A percentile compares a stretch with the other conserved stretches of the same genome.
Conservation (phyloP, 257 asterid species). For the Penstemon davidsonii region DNA sequence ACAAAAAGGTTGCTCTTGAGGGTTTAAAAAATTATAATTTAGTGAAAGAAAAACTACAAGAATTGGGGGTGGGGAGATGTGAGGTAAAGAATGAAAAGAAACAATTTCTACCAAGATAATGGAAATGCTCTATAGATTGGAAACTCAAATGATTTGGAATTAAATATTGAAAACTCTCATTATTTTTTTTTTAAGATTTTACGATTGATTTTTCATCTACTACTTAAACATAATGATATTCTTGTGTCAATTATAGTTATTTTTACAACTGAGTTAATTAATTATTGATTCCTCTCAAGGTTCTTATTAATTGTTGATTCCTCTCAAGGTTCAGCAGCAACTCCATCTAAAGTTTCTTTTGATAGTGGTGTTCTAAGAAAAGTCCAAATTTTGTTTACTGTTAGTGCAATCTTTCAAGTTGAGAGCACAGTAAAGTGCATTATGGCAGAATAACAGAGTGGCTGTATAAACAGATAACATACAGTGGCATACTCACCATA, state of each 20-base stretch:
- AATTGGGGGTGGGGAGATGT: background rate
- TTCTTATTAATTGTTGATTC: slow-evolving; percentile 1
- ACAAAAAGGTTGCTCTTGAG: slow-evolving; percentile 1
- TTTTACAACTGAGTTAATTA: background rate
- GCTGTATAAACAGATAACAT: slow-evolving; percentile 10
- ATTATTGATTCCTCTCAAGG: slow-evolving; percentile 5
- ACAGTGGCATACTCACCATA: slow-evolving; percentile 11
- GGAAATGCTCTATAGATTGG: background rate
- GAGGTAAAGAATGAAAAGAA: background rate
- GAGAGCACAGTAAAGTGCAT: background rate
- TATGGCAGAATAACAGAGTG: slow-evolving; percentile 3
- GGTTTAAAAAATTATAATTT: background rate
- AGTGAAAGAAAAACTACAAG: background rate
- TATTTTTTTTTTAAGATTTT: no score
- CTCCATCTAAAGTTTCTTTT: background rate
- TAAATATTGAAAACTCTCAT: no score
- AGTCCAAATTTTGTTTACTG: background rate
- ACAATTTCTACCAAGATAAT: background rate
- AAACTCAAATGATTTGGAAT: slow-evolving; percentile 1
- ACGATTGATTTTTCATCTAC: background rate
- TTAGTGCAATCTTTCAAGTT: background rate
- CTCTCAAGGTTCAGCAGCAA: slow-evolving; percentile 7
- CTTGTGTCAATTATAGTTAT: background rate
- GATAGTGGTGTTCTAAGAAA: background rate
- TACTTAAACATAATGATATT: background rate